Conservation (phyloP, 805 yeast genomes). For the Blastobotrys americana region DNA sequence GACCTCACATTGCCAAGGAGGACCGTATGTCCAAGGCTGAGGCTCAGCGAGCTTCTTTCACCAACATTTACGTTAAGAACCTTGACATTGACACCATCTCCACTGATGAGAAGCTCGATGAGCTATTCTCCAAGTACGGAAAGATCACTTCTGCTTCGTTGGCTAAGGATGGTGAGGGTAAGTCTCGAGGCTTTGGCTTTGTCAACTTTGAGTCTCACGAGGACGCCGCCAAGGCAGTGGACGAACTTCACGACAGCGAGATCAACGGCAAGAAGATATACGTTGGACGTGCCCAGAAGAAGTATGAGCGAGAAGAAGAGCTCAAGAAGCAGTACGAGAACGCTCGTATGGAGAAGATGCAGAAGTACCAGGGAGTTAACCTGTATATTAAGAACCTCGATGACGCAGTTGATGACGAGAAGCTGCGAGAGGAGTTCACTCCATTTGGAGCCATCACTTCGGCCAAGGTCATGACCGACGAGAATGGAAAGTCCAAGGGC, state of each 20-base stretch:
- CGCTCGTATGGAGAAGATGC: conserved; percentile 81
- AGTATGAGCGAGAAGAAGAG: conserved; percentile 94
- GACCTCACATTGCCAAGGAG: conserved; percentile 83
- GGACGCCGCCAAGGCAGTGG: conserved; percentile 85
- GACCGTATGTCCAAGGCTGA: conserved; percentile 93
- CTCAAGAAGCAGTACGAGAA: conserved; percentile 92
- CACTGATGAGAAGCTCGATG: conserved; percentile 47
- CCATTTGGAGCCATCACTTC: conserved; percentile 93
- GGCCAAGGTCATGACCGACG: conserved; percentile 94
- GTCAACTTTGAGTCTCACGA: conserved; percentile 86
- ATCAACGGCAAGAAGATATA: conserved; percentile 65
- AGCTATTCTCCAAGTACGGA: conserved; percentile 69
- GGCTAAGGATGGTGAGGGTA: conserved; percentile 76
- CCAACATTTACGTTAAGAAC: conserved; percentile 94
- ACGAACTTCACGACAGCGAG: conserved; percentile 81
- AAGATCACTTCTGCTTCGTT: conserved; percentile 73
- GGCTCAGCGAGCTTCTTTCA: conserved; percentile 84
- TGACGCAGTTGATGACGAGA: conserved; percentile 85
- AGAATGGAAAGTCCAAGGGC: conserved; percentile 91
- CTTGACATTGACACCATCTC: conserved; percentile 56
- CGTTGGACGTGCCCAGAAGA: conserved; percentile 99
- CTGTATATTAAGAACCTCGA: conserved; percentile 94
- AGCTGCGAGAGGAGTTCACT: conserved; percentile 83
- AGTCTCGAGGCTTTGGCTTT: conserved; percentile 93
- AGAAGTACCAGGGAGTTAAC: conserved; percentile 96